Evolutionary conservation across 2,329 filamentous ascomycete genomes (phyloP).

Genomic region (Aureobasidium sp.): DNA sequence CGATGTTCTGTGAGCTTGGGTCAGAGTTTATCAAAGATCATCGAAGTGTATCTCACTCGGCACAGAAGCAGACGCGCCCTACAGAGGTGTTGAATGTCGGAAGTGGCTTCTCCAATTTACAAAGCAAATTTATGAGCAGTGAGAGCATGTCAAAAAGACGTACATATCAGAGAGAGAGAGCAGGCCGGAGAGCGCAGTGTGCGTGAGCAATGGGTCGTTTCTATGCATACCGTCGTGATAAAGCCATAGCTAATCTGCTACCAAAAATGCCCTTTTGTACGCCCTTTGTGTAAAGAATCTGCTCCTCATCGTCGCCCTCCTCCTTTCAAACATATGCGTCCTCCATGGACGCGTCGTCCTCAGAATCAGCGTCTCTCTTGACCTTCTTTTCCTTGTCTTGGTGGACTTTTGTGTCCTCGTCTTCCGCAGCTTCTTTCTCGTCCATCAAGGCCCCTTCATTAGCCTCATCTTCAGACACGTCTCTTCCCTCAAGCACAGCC

Average conservation of each 20-base stretch:
- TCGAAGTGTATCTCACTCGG: no score
- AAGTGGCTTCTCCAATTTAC: no score
- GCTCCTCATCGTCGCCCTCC: background rate
- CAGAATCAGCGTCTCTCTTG: background rate
- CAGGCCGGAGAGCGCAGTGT: background rate
- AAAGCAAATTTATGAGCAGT: background rate
- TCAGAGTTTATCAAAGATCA: no score
- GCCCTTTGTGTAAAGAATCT: background rate
- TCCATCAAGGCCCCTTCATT: background rate
- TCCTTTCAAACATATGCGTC: background rate
- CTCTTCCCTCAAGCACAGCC: slow-evolving; percentile 5
- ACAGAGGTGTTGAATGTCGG: no score
- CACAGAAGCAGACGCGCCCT: no score
- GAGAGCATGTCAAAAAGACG: background rate
- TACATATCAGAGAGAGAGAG: background rate
- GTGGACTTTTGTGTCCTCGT: background rate
- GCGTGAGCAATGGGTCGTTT: background rate
- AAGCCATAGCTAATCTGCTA: background rate
- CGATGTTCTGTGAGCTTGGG: no score
- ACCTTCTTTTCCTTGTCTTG: background rate
- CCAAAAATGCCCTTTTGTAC: background rate
- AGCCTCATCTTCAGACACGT: background rate
- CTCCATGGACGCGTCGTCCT: background rate
- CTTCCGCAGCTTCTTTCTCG: background rate
- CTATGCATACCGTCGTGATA: slow-evolving; percentile 6